phyloP scores from a whole-genome alignment of 352 stramenopile genomes.

The Globisporangium uncinulatum region DNA sequence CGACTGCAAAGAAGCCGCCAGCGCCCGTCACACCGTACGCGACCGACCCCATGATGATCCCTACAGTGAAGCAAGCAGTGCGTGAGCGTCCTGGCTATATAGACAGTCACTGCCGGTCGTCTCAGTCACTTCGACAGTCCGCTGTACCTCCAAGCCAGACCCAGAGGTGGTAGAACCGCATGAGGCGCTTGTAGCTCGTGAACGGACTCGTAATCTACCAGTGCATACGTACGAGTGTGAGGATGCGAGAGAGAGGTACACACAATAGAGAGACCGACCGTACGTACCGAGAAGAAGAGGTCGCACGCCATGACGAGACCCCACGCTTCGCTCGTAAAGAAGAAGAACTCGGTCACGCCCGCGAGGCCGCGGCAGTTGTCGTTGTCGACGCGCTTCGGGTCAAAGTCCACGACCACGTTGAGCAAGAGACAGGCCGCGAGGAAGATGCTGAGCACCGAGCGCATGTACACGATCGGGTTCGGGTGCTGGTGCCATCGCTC shows the following conservation, averaged over 20 bases:
- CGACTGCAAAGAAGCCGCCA: conserved; percentile 82
- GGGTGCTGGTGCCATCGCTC: conserved; percentile 88
- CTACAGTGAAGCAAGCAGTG: conserved; percentile 2
- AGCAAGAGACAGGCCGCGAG: conserved; percentile 77
- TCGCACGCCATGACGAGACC: conserved; percentile 86
- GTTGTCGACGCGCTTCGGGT: conserved; percentile 37
- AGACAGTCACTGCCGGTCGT: too few relatives aligned
- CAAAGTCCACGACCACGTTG: conserved; percentile 79
- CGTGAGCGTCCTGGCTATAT: neutral
- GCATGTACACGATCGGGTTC: conserved; percentile 87
- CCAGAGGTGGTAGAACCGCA: conserved; percentile 87
- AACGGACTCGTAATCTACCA: conserved; percentile 77
- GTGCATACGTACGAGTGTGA: neutral
- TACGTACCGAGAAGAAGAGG: conserved; percentile 68
- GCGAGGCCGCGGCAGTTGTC: conserved; percentile 60
- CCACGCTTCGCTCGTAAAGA: conserved; percentile 85
- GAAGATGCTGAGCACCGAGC: conserved; percentile 80
- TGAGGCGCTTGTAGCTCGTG: conserved; percentile 87
- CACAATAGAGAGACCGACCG: neutral
- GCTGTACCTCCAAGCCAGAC: conserved; percentile 58
- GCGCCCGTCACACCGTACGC: conserved; percentile 60
- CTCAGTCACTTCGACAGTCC: too few relatives aligned
- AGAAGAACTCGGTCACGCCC: conserved; percentile 87
- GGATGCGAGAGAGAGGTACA: neutral
- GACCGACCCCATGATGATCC: conserved; percentile 76